phyloP scores from a whole-genome alignment of 2,329 filamentous ascomycete species.

The Botrytis tulipae region DNA sequence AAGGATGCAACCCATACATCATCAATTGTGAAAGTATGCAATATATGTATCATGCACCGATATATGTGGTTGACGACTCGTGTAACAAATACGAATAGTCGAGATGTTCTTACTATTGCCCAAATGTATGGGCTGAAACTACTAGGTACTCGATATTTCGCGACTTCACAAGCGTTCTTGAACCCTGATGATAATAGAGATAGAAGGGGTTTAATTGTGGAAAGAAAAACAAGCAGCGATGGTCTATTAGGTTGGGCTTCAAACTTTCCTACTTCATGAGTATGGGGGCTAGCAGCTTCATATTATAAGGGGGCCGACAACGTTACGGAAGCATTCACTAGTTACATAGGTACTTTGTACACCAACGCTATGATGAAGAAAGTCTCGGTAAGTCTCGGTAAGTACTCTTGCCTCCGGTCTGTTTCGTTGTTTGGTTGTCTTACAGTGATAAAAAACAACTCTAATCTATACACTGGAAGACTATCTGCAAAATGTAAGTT shows the following conservation, averaged over 20 bases:
- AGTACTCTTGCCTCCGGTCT: background rate
- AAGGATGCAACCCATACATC: slow-evolving; percentile 15
- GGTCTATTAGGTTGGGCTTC: background rate
- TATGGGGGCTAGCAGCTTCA: background rate
- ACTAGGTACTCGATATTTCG: slow-evolving; percentile 1
- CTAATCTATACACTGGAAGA: background rate
- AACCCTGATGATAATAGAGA: background rate
- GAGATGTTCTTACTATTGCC: background rate
- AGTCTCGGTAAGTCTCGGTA: slow-evolving; percentile 11
- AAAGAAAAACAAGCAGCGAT: background rate
- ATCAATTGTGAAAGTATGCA: slow-evolving; percentile 2
- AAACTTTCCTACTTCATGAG: background rate
- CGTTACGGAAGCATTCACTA: background rate
- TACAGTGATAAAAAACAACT: background rate
- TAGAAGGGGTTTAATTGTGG: background rate
- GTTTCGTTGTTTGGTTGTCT: background rate
- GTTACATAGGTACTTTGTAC: background rate
- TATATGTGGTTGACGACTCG: slow-evolving; percentile 3
- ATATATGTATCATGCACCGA: slow-evolving; percentile 1
- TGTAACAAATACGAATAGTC: slow-evolving; percentile 3
- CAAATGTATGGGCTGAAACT: background rate
- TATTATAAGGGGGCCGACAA: background rate
- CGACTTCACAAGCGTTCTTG: background rate
- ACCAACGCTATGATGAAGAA: slow-evolving; percentile 2
- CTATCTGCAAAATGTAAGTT: background rate